Base-by-base conservation (phyloP, 495 filamentous ascomycete species). In the Neurospora africana region DNA sequence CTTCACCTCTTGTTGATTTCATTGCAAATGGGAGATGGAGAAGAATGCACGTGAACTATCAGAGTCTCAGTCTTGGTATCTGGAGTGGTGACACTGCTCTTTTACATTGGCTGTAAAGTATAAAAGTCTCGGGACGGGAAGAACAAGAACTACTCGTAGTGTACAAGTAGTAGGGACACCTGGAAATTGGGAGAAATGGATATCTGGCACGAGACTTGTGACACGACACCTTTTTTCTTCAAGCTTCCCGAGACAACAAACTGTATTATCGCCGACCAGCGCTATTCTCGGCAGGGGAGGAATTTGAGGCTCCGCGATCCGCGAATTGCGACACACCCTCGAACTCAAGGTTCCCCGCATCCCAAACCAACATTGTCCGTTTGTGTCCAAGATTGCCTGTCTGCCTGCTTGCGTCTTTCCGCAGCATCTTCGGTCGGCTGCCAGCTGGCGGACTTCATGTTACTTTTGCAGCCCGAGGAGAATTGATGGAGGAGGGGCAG, bases 281-380 rank as follows among this genome's bases (percentile, higher is more conserved):
- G 53, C 53, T 65, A 33, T 53, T 72, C 70, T 68, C 39, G 74
- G 68, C 61, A 44, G 43, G 53, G 27, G 27, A 61, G 27, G 47
- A 74, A 53, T 65, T 69, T 75, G 75, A 77, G 75, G 75, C 75
- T 77, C 75, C 75, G 74, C 74, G 69, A 74, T 61, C 53, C 53
- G 53, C 53, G 27, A 61, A 30, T 36, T 61, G 69, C 43, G 19
- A 33, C 53, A 65, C 53, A 65, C 53, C 53, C 30, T 65, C 30
- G 15, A 61, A 9, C 13, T 19, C 27, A 30, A 61, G 53, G 53
- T 65, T 65, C 53, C 53, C 53, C 53, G 53, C 27, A 65, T 19
- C 27, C 27, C 33, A 65, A 27, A 65, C 23, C 23, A 7, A 38
- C 53, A 65, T 65, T 19, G 5, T 65, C 53, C 53, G 53, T 65